Conservation (phyloP, 768 basidiomycete genomes). For the Tubosaeta brunneosetosa region DNA sequence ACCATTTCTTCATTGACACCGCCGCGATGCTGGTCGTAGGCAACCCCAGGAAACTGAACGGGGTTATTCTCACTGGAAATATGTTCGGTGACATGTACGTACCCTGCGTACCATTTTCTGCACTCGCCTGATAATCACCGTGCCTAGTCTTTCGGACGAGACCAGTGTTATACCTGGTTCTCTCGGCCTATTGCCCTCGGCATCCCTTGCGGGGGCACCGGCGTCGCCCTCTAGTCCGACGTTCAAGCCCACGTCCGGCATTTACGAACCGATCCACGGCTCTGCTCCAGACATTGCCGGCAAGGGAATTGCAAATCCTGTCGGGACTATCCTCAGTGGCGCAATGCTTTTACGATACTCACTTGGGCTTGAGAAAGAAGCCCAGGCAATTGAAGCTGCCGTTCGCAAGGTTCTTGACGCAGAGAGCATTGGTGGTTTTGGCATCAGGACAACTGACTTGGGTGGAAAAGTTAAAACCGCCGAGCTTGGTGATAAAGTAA, state of each 20-base stretch:
- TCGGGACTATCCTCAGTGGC: constrained; percentile 91
- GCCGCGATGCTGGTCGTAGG: constrained; percentile 94
- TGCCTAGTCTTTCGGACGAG: constrained; percentile 85
- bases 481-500: constrained; percentile 80
- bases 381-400: constrained; percentile 82
- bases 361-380: constrained; percentile 80
- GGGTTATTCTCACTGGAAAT: constrained; percentile 92
- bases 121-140: not conserved
- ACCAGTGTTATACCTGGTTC: constrained; percentile 97
- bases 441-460: constrained; percentile 80
- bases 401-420: constrained; percentile 85
- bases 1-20: constrained; percentile 93
- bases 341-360: constrained; percentile 95
- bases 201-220: constrained; percentile 89
- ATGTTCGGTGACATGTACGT: constrained; percentile 96
- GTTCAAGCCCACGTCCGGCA: constrained; percentile 75
- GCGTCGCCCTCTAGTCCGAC: constrained; percentile 46
- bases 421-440: constrained; percentile 62
- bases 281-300: constrained; percentile 97
- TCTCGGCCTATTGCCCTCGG: constrained; percentile 92
- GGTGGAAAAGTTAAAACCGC: constrained; percentile 72
- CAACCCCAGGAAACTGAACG: constrained; percentile 89
- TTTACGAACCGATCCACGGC: constrained; percentile 97
- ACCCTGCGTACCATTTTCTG: not conserved
- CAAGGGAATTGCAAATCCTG: constrained; percentile 87